A percentile compares a stretch with the other conserved stretches of the same genome.
Conservation (phyloP, 345 rosid species). For the Citrus sp. region DNA sequence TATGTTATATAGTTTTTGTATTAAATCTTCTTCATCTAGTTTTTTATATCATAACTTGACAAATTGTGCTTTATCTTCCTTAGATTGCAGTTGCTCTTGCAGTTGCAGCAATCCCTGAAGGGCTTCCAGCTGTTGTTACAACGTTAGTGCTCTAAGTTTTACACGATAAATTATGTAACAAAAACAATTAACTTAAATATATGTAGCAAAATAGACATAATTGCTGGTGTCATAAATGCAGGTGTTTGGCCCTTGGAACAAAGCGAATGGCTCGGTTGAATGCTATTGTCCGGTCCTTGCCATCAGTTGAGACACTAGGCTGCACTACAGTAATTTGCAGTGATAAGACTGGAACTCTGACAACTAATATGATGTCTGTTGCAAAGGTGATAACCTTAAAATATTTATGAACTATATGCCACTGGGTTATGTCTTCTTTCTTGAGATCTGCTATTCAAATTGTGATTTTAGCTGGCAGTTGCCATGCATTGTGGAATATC, state of each 20-base stretch:
- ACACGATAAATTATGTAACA: background rate
- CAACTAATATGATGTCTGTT: conserved; percentile 99
- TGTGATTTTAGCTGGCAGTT: background rate
- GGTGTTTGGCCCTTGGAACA: conserved; percentile 99
- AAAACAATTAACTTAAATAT: background rate
- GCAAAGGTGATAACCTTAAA: conserved; percentile 63
- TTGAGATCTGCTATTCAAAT: background rate
- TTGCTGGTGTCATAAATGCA: conserved; percentile 16
- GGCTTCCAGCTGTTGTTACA: conserved; percentile 99
- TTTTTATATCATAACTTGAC: background rate
- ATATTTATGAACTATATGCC: background rate
- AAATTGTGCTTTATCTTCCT: conserved; percentile 34
- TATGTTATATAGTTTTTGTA: background rate
- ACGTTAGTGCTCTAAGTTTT: conserved; percentile 60
- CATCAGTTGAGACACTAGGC: conserved; percentile 96
- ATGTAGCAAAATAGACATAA: background rate
- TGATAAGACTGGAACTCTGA: conserved; percentile 97
- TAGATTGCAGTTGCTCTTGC: conserved; percentile 99
- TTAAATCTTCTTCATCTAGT: background rate
- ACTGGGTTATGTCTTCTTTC: background rate
- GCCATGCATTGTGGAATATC: background rate
- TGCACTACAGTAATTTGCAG: conserved; percentile 99
- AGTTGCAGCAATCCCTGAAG: conserved; percentile 99
- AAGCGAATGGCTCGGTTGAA: conserved; percentile 99
- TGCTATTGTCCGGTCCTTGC: conserved; percentile 97